phyloP scores from a whole-genome alignment of 1,139 yeast species.

The Torulaspora pretoriensis region DNA sequence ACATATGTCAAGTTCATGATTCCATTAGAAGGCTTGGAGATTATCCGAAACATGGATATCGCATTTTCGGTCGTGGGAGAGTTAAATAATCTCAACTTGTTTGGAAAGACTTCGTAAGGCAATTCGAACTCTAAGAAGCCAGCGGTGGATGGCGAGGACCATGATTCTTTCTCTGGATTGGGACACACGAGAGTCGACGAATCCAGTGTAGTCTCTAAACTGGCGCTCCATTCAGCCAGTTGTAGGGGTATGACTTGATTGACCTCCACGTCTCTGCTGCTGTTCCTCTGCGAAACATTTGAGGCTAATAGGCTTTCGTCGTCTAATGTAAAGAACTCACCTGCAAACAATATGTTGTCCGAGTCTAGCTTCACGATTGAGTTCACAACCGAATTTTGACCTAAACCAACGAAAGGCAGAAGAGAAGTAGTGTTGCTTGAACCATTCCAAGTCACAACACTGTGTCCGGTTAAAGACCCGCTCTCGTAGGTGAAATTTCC shows the following conservation, averaged over 20 bases:
- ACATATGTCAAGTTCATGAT: slow-evolving; percentile 87
- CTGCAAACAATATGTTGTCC: slow-evolving; percentile 69
- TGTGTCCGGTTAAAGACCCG: slow-evolving; percentile 41
- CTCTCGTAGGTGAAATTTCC: slow-evolving; percentile 56
- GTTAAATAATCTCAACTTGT: slow-evolving; percentile 69
- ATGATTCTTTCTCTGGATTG: slow-evolving; percentile 39
- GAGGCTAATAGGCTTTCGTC: slow-evolving; percentile 41
- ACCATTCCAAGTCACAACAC: slow-evolving; percentile 66
- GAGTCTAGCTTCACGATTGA: slow-evolving; percentile 55
- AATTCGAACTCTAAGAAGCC: slow-evolving; percentile 68
- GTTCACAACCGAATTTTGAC: slow-evolving; percentile 53
- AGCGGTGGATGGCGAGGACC: slow-evolving; percentile 52
- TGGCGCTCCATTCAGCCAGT: slow-evolving; percentile 53
- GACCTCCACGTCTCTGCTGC: slow-evolving; percentile 40
- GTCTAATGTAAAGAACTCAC: slow-evolving; percentile 63
- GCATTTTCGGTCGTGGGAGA: slow-evolving; percentile 46
- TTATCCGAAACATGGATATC: slow-evolving; percentile 63
- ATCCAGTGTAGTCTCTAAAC: slow-evolving; percentile 40
- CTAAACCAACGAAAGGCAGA: slow-evolving; percentile 78
- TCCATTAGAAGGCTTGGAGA: slow-evolving; percentile 77
- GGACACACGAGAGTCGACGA: slow-evolving; percentile 61
- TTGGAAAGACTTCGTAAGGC: slow-evolving; percentile 59
- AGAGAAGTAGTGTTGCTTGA: slow-evolving; percentile 42
- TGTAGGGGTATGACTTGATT: slow-evolving; percentile 67
- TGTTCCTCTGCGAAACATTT: slow-evolving; percentile 19